A percentile compares a stretch with the other conserved stretches of the same genome.
phyloP scores from a whole-genome alignment of 164 flowering plant genomes.

The Paratinospora sagittata region DNA sequence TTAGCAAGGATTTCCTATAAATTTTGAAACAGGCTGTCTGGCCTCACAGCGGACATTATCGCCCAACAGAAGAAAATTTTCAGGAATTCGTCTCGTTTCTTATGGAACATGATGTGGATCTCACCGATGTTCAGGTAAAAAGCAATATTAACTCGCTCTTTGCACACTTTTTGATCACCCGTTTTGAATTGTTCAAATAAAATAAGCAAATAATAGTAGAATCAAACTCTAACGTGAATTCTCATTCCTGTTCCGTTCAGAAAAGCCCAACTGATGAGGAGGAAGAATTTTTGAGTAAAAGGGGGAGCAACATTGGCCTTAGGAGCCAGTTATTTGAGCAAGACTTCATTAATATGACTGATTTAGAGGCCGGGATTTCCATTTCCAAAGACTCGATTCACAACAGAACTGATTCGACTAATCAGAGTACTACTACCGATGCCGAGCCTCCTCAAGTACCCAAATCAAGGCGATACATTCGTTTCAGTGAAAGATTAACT shows the following conservation, averaged over 20 bases:
- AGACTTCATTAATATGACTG: slow-evolving; percentile 25
- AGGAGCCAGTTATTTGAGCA: slow-evolving; percentile 44
- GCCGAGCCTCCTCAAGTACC: slow-evolving; percentile 11
- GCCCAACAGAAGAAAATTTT: slow-evolving; percentile 90
- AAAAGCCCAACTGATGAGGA: slow-evolving; percentile 54
- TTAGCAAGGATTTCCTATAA: slow-evolving; percentile 4
- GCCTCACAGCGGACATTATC: slow-evolving; percentile 98
- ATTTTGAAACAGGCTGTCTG: slow-evolving; percentile 61
- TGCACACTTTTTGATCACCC: neutral
- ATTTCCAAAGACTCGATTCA: slow-evolving; percentile 14
- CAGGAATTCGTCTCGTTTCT: slow-evolving; percentile 67
- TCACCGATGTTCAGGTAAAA: slow-evolving; percentile 65
- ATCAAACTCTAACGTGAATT: neutral
- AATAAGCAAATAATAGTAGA: slow-evolving; percentile 9
- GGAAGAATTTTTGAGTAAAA: slow-evolving; percentile 25
- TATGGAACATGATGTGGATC: slow-evolving; percentile 55
- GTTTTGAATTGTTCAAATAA: neutral
- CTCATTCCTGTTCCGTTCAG: slow-evolving; percentile 27
- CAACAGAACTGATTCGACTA: slow-evolving; percentile 14
- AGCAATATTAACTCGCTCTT: neutral
- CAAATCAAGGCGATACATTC: slow-evolving; percentile 15
- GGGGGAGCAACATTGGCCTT: slow-evolving; percentile 26
- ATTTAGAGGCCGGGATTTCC: slow-evolving; percentile 21
- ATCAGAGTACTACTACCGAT: slow-evolving; percentile 2
- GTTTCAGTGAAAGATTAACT: slow-evolving; percentile 21